phyloP scores from a whole-genome alignment of 768 basidiomycete genomes.

The Lentinula guzmanii region DNA sequence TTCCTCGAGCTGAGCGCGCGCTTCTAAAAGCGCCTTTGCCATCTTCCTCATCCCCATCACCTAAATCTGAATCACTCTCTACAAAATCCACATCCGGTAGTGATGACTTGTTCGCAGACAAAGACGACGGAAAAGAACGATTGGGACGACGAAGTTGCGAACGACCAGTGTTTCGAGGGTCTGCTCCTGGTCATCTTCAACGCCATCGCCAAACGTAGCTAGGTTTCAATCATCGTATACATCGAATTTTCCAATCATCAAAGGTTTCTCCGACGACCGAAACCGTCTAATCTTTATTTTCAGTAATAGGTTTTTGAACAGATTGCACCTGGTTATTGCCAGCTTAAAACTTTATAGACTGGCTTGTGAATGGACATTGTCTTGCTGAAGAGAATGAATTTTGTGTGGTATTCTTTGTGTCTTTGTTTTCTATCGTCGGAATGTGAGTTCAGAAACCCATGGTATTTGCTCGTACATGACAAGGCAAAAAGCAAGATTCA shows the following conservation, averaged over 20 bases:
- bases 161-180: constrained; percentile 44
- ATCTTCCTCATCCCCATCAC: constrained; percentile 46
- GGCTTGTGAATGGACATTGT: too few relatives aligned
- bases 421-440: too few relatives aligned
- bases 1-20: too few relatives aligned
- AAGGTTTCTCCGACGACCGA: constrained; percentile 69
- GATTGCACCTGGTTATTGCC: not conserved
- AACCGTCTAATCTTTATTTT: constrained; percentile 58
- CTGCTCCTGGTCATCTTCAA: constrained; percentile 24
- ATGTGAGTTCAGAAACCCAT: too few relatives aligned
- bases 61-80: constrained; percentile 74
- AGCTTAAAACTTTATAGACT: not conserved
- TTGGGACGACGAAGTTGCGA: constrained; percentile 37
- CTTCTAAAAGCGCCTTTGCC: constrained; percentile 50
- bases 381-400: too few relatives aligned
- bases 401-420: too few relatives aligned
- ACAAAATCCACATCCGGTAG: constrained; percentile 53
- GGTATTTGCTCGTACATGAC: too few relatives aligned
- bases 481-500: too few relatives aligned
- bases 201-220: constrained; percentile 25
- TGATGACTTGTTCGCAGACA: constrained; percentile 17
- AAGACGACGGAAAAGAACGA: constrained; percentile 29
- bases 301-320: not conserved
- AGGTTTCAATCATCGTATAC: constrained; percentile 23
- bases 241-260: constrained; percentile 27